phyloP scores from a whole-genome alignment of 345 rosid species.

The Lenwebbia sp. region DNA sequence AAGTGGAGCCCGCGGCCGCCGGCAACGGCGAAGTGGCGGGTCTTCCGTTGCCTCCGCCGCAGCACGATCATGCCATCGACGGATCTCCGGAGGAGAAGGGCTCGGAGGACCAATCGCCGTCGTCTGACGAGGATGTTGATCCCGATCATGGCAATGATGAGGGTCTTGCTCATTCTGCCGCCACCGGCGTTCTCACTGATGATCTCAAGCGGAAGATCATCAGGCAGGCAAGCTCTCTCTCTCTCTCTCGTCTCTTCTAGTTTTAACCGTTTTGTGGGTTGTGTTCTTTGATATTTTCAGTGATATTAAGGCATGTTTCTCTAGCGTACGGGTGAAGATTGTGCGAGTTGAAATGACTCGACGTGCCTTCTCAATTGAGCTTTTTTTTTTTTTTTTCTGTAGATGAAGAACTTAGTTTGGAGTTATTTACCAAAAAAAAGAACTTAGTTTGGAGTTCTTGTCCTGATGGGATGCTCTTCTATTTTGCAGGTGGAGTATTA shows the following conservation, averaged over 20 bases:
- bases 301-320: not conserved
- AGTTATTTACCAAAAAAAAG: no score
- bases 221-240: slow-evolving; percentile 31
- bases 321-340: not conserved
- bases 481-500: slow-evolving; percentile 76
- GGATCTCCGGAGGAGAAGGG: slow-evolving; percentile 20
- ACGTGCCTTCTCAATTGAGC: not conserved
- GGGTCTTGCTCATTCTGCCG: slow-evolving; percentile 7
- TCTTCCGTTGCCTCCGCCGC: not conserved
- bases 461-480: not conserved
- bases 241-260: not conserved
- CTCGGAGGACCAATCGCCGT: slow-evolving; percentile 11
- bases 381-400: not conserved
- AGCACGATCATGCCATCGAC: not conserved
- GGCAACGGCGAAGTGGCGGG: not conserved
- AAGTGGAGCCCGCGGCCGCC: slow-evolving; percentile 1
- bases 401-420: not conserved
- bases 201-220: slow-evolving; percentile 57
- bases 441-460: not conserved
- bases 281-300: not conserved
- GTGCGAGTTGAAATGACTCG: not conserved
- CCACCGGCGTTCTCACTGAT: slow-evolving; percentile 11
- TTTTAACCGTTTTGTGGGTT: not conserved
- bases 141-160: slow-evolving; percentile 3
- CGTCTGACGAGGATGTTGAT: slow-evolving; percentile 32